Conservation (phyloP, 2,329 filamentous ascomycete species). For the Aspergillus novoparasiticus region DNA sequence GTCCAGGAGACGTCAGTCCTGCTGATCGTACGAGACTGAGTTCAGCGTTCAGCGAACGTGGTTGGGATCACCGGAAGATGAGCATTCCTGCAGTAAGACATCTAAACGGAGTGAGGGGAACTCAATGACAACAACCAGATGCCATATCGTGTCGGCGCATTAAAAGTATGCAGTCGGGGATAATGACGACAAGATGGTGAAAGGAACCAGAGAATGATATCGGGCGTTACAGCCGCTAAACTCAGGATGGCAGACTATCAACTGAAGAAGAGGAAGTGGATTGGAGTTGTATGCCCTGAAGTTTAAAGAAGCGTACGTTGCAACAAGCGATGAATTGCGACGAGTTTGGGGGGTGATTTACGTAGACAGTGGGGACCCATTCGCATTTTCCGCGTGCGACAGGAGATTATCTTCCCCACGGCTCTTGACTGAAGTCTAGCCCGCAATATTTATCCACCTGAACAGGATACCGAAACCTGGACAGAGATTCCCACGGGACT, state of each 20-base stretch:
- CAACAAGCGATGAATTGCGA: slow-evolving; percentile 12
- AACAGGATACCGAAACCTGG: too few species aligned
- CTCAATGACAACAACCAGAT: slow-evolving; percentile 12
- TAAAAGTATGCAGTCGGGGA: slow-evolving; percentile 4
- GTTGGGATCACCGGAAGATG: slow-evolving; percentile 9
- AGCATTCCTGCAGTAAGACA: slow-evolving; percentile 17
- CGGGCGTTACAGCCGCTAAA: slow-evolving; percentile 5
- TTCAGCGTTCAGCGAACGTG: slow-evolving; percentile 6
- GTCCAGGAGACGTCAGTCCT: neutral
- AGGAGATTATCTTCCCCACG: neutral
- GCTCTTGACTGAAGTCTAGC: neutral
- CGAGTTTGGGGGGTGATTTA: slow-evolving; percentile 15
- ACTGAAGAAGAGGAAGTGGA: slow-evolving; percentile 4
- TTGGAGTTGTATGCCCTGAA: neutral
- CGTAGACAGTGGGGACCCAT: slow-evolving; percentile 13
- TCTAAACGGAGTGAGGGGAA: neutral
- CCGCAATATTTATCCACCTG: neutral
- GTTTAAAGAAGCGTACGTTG: slow-evolving; percentile 14
- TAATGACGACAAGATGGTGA: slow-evolving; percentile 15
- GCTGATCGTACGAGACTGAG: slow-evolving; percentile 1
- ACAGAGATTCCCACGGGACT: too few species aligned
- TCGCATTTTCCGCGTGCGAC: too few species aligned
- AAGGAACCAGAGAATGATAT: neutral
- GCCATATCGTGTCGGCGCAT: slow-evolving; percentile 10
- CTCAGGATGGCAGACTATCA: neutral